phyloP scores from a whole-genome alignment of 2,329 filamentous ascomycete species.

The Chaetomium globosum region DNA sequence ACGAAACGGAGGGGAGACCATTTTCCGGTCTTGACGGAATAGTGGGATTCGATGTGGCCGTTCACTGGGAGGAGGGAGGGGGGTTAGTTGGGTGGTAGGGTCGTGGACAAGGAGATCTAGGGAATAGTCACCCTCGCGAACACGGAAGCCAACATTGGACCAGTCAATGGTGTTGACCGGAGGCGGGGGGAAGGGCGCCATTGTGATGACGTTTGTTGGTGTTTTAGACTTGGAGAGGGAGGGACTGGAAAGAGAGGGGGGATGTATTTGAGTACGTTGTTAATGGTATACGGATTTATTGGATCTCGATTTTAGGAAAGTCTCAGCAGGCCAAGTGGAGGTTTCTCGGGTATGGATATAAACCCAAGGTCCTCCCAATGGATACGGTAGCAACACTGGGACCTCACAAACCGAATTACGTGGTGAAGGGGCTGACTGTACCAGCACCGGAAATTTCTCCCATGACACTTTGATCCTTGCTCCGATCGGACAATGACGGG shows the following conservation, averaged over 20 bases:
- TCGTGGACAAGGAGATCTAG: not conserved
- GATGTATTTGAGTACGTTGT: not conserved
- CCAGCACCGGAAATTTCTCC: not conserved
- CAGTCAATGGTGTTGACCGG: constrained; percentile 86
- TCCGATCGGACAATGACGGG: constrained; percentile 20
- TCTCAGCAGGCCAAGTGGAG: not conserved
- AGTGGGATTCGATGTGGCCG: constrained; percentile 89
- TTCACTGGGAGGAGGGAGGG: constrained; percentile 64
- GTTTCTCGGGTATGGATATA: not conserved
- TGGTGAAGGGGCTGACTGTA: constrained; percentile 9
- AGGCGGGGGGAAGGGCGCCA: constrained; percentile 71
- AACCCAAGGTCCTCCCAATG: not conserved
- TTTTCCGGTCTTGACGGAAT: constrained; percentile 70
- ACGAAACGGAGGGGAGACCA: constrained; percentile 83
- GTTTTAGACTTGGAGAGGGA: not conserved
- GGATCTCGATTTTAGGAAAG: not conserved
- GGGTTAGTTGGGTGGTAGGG: not conserved
- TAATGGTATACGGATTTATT: not conserved
- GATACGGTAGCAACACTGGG: not conserved
- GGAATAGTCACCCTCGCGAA: constrained; percentile 73
- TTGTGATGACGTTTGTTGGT: constrained; percentile 36
- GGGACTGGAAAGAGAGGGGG: not conserved
- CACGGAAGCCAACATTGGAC: constrained; percentile 88
- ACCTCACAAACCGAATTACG: not conserved
- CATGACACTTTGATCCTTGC: not conserved